A percentile compares a stretch with the other conserved stretches of the same genome.
These are phyloP conservation scores for Microthlaspi erraticum DNA, from an alignment of 345 rosid genomes.

Conservation along the genomic window DNA sequence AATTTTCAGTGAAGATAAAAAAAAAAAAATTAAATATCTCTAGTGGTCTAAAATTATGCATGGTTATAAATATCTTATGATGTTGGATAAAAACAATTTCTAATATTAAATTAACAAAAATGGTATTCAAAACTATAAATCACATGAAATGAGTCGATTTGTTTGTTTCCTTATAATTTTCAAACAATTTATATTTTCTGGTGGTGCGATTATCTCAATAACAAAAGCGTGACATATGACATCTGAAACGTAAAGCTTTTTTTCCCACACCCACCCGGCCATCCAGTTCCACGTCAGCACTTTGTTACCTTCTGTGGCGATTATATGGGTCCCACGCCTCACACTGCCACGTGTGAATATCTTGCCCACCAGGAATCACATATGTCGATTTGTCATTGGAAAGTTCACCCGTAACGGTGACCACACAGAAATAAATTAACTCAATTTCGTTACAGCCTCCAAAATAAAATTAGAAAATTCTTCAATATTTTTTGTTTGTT, in stretches of 20 bases:
- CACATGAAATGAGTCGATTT: conserved; percentile 40
- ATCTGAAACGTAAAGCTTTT: conserved; percentile 40
- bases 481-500: background rate
- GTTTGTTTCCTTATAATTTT: conserved; percentile 31
- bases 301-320: conserved; percentile 40
- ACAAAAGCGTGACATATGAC: conserved; percentile 47
- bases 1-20: background rate
- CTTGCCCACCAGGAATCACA: conserved; percentile 13
- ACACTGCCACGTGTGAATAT: conserved; percentile 23
- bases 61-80: conserved; percentile 23
- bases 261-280: conserved; percentile 42
- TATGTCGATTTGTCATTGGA: conserved; percentile 17
- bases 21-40: background rate
- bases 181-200: background rate
- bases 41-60: conserved; percentile 24
- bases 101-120: background rate
- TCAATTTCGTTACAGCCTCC: conserved; percentile 19
- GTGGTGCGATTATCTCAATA: conserved; percentile 46
- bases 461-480: background rate
- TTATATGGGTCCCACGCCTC: conserved; percentile 26
- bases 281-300: conserved; percentile 43
- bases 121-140: conserved; percentile 18
- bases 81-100: background rate
- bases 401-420: background rate
- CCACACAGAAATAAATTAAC: conserved; percentile 20